Base-by-base conservation (phyloP, 2,329 filamentous ascomycete species). In the Monilinia polystroma region DNA sequence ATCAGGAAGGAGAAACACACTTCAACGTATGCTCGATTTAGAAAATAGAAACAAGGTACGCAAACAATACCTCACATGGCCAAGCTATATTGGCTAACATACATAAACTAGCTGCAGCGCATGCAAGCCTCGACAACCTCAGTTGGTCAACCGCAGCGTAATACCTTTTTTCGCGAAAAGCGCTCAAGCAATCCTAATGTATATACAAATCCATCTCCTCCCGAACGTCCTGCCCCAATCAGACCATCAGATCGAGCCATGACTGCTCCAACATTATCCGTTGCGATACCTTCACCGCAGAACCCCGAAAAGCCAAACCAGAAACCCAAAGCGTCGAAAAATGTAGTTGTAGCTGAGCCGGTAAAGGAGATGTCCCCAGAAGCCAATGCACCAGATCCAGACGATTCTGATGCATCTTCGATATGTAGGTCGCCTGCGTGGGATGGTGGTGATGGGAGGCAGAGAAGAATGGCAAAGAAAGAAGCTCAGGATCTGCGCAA, bases 371-470 rank as follows among this genome's bases (percentile, higher is more conserved):
- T 18, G 43, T 29, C 20, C 23, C 54, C n/a, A 32, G 67, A 64
- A 32, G 56, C 55, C 7, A 68, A 52, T 23, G 72, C 70, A 12
- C 72, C 70, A 12, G 51, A 69, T 32, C 71, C 70, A 11, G 55
- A 68, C 26, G 68, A 69, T 6, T 74, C 75, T 20, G 74, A 73
- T 49, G 64, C 64, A n/a, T 76, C 75, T 6, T 76, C 74, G 0
- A 84, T 87, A 64, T 88, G 86, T 68, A 84, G 86, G 66, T 88
- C 86, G 1, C 86, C 86, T 1, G 86, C 82, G 66, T 88, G 86
- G 86, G 85, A 87, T 69, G 81, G 83, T 29, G 84, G 84, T 70
- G 80, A 80, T 3, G 80, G 81, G 26, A 77, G 75, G 66, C 81
- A 78, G 64, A 81, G 77, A 70, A 81, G 81, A 59, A 79, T 81